phyloP scores from a whole-genome alignment of 306 rosid species.

The Prunus kanzakura region DNA sequence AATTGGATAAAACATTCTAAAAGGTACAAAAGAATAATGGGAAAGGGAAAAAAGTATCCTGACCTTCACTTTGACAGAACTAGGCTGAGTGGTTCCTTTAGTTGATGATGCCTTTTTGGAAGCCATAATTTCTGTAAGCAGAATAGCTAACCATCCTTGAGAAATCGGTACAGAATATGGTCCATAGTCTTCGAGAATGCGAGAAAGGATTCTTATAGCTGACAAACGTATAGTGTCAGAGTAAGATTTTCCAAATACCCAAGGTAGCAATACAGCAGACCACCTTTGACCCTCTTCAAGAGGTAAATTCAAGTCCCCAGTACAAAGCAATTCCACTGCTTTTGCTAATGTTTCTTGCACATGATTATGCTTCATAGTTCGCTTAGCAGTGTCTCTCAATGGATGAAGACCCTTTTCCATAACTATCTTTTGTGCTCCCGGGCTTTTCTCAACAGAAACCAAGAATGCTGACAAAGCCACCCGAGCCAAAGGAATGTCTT shows the following conservation, averaged over 20 bases:
- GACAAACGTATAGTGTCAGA: conserved; percentile 64
- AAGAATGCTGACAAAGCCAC: conserved; percentile 78
- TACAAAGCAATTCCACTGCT: conserved; percentile 70
- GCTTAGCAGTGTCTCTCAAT: conserved; percentile 77
- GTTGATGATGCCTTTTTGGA: conserved; percentile 53
- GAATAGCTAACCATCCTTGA: conserved; percentile 85
- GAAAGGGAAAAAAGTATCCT: conserved; percentile 10
- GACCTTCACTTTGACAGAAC: conserved; percentile 79
- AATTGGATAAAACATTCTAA: neutral
- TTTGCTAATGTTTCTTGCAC: conserved; percentile 83
- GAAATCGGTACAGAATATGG: conserved; percentile 70
- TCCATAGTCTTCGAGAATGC: conserved; percentile 74
- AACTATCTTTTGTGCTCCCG: conserved; percentile 55
- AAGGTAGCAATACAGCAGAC: conserved; percentile 81
- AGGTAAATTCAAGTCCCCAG: conserved; percentile 65
- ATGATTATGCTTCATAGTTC: conserved; percentile 56
- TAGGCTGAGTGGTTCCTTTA: conserved; percentile 58
- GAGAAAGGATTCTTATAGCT: conserved; percentile 71
- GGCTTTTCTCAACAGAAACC: conserved; percentile 80
- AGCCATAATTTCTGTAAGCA: conserved; percentile 58
- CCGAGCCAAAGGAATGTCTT: conserved; percentile 76
- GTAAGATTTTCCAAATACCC: conserved; percentile 74
- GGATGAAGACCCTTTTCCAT: conserved; percentile 87
- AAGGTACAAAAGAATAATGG: neutral
- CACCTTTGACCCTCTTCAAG: conserved; percentile 87